These are phyloP conservation scores for Ophiostoma quercus DNA, from an alignment of 2,329 filamentous ascomycete species.

Conservation along the genomic window DNA sequence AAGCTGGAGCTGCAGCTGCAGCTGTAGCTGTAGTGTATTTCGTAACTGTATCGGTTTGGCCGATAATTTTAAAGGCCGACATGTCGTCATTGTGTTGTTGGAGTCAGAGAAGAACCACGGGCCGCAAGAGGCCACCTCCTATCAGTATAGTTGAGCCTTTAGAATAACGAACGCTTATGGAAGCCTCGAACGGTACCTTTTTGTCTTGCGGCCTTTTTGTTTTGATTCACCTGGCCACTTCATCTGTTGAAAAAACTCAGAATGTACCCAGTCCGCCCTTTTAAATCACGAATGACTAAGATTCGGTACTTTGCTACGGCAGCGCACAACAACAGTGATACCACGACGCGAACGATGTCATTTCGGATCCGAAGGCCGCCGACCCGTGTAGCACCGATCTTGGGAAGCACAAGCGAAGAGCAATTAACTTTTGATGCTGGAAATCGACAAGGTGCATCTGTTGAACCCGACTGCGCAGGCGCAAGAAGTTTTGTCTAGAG, in stretches of 20 bases:
- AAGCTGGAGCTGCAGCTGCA: background rate
- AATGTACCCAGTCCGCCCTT: no score
- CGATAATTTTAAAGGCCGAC: background rate
- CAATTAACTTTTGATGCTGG: background rate
- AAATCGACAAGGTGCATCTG: background rate
- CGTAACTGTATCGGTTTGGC: background rate
- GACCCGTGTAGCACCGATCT: background rate
- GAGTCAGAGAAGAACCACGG: background rate
- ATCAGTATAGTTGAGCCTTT: no score
- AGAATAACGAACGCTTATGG: background rate
- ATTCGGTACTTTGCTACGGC: background rate
- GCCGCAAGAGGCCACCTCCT: no score
- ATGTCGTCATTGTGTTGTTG: constrained; percentile 2
- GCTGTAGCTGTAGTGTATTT: no score
- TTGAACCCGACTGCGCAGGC: background rate
- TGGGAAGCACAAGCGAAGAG: background rate
- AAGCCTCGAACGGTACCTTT: background rate
- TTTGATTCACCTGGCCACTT: background rate
- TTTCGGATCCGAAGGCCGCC: background rate
- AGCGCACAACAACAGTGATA: background rate
- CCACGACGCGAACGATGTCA: background rate
- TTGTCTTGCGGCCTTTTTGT: background rate
- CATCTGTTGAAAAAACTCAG: no score
- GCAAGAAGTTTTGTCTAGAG: background rate
- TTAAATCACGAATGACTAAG: no score